Conservation (phyloP, 164 flowering plant species). For the Stephania yunnanensis region DNA sequence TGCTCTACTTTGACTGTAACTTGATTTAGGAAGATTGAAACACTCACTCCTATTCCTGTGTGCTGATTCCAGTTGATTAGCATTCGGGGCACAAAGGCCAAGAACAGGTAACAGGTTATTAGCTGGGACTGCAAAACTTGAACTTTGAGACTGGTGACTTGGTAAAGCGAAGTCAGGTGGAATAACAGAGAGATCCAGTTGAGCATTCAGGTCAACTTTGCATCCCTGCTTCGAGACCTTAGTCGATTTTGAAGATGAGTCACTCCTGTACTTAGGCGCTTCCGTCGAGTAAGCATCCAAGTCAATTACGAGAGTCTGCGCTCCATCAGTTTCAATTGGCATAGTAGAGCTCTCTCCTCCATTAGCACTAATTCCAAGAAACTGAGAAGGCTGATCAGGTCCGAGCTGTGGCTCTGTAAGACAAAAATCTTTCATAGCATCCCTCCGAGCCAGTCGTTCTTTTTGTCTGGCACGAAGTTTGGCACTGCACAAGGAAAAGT, state of each 20-base stretch:
- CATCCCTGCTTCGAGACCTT: conserved; percentile 29
- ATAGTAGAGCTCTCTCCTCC: conserved; percentile 22
- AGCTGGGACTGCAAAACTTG: conserved; percentile 22
- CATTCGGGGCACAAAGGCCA: conserved; percentile 92
- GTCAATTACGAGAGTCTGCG: conserved; percentile 27
- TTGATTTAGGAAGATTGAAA: conserved; percentile 26
- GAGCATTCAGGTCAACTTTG: conserved; percentile 22
- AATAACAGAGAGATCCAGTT: conserved; percentile 39
- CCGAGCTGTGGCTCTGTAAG: conserved; percentile 21
- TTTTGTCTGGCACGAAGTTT: conserved; percentile 89
- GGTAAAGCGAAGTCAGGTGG: conserved; percentile 31
- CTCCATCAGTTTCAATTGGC: conserved; percentile 24
- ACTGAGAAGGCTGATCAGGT: conserved; percentile 23
- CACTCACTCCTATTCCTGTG: conserved; percentile 27
- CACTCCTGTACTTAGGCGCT: conserved; percentile 29
- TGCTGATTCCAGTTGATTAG: conserved; percentile 40
- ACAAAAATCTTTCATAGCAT: conserved; percentile 28
- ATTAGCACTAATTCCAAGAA: conserved; percentile 14
- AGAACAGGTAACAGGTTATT: conserved; percentile 64
- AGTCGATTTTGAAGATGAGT: conserved; percentile 26
- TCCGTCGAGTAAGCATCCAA: conserved; percentile 35
- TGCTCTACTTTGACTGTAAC: conserved; percentile 31
- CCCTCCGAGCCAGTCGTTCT: conserved; percentile 64
- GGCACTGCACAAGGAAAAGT: conserved; percentile 38
- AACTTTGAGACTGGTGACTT: conserved; percentile 28